Conservation (phyloP, 192 early-diverging fungal species). For the Borealophlyctis nickersoniae region DNA sequence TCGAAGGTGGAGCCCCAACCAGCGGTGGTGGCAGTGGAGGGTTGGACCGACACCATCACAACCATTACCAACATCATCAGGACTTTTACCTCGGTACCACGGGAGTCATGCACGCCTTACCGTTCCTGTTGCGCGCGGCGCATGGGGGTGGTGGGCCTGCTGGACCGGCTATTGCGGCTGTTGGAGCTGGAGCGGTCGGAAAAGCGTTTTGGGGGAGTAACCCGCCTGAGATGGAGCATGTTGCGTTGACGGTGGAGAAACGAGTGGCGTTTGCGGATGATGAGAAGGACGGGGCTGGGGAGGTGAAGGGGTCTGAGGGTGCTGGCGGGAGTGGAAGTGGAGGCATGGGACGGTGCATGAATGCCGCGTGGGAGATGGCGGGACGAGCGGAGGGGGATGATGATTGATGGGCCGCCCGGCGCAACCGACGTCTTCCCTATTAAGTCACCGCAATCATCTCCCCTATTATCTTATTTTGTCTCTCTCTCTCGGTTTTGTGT, state of each 20-base stretch:
- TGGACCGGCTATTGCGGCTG: background rate
- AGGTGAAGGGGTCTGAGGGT: background rate
- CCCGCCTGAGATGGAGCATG: background rate
- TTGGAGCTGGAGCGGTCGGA: background rate
- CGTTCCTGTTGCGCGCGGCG: background rate
- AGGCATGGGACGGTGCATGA: background rate
- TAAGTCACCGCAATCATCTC: no score
- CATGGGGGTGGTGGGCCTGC: background rate
- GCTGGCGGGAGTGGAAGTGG: background rate
- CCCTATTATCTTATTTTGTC: no score
- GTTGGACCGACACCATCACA: no score
- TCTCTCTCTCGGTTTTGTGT: no score
- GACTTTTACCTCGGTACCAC: background rate
- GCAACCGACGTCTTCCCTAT: no score
- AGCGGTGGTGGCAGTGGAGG: background rate
- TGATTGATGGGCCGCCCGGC: no score
- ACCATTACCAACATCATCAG: no score
- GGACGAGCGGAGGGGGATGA: background rate
- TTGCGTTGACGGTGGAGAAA: background rate
- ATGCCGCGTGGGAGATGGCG: background rate
- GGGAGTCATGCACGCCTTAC: background rate
- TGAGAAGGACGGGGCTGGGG: background rate
- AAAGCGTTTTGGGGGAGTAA: background rate
- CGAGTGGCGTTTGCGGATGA: conserved; percentile 1
- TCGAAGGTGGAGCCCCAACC: background rate